phyloP scores from a whole-genome alignment of 148 eudicot genomes.

The Fagopyrum tataricum region DNA sequence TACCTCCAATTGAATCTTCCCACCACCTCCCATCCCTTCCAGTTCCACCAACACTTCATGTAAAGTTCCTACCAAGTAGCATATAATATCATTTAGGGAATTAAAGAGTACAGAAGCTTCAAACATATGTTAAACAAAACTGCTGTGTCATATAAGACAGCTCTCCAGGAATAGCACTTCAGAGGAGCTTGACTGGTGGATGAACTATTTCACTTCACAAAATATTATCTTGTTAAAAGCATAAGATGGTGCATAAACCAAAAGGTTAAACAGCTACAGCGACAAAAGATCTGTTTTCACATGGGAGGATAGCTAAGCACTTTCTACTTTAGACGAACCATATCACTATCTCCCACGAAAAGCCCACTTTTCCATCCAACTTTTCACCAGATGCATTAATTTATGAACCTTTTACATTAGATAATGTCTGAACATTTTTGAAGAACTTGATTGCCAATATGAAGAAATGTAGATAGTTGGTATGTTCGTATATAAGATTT shows the following conservation, averaged over 20 bases:
- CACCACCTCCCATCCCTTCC: conserved; percentile 99
- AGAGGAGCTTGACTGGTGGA: background rate
- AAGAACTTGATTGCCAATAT: background rate
- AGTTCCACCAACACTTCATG: conserved; percentile 84
- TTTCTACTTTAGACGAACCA: background rate
- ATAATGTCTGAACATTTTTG: background rate
- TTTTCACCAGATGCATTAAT: background rate
- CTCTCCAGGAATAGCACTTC: background rate
- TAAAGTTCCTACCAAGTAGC: conserved; percentile 40
- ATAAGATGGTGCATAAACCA: background rate
- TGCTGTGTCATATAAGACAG: background rate
- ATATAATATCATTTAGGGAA: background rate
- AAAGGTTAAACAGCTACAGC: background rate
- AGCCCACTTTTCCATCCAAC: background rate
- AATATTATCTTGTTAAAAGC: background rate
- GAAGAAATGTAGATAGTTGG: background rate
- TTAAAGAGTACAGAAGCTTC: background rate
- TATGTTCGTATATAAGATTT: background rate
- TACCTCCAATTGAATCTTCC: conserved; percentile 90
- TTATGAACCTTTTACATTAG: background rate
- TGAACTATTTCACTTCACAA: background rate
- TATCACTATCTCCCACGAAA: background rate
- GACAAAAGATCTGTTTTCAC: background rate
- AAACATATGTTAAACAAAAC: background rate
- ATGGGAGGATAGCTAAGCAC: background rate